Percentiles rank a stretch among this genome's conserved stretches.
These are phyloP conservation scores for Sporothrix protearum DNA, from an alignment of 2,329 filamentous ascomycete species.

Conservation along the genomic window DNA sequence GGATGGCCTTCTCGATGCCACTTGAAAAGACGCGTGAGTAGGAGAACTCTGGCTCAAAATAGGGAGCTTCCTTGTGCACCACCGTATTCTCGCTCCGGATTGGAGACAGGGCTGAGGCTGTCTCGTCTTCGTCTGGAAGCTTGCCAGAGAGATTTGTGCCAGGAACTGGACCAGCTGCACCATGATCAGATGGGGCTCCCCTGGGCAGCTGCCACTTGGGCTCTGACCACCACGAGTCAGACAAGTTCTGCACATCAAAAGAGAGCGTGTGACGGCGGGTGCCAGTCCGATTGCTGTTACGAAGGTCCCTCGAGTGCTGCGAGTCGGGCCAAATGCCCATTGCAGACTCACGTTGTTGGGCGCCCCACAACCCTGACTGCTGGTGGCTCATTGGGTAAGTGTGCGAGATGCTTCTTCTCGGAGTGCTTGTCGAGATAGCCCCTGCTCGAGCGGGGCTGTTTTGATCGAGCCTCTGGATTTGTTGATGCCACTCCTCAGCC, in stretches of 20 bases:
- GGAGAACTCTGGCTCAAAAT: not conserved
- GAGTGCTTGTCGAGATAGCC: not conserved
- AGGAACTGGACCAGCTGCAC: not conserved
- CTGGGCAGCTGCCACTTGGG: not conserved
- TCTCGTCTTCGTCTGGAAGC: not conserved
- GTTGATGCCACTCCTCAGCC: constrained; percentile 18
- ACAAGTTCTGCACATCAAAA: not conserved
- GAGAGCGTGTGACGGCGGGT: not conserved
- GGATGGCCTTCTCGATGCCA: constrained; percentile 23
- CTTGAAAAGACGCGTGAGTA: not conserved
- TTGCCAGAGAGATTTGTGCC: too few species aligned
- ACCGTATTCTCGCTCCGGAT: not conserved
- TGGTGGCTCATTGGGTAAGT: constrained; percentile 5
- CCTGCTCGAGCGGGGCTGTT: not conserved
- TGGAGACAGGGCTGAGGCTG: not conserved
- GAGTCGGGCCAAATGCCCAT: not conserved
- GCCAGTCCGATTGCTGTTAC: not conserved
- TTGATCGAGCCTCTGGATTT: not conserved
- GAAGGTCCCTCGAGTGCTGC: not conserved
- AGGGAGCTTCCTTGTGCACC: not conserved
- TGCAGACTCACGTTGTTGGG: not conserved
- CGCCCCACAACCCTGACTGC: not conserved
- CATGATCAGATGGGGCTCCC: not conserved
- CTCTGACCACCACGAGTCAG: constrained; percentile 4
- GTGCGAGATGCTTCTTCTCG: constrained; percentile 10